A percentile compares a stretch with the other conserved stretches of the same genome.
Evolutionary conservation across 805 yeast species (phyloP).

Genomic region (Kodamaea kaohsiungensis): DNA sequence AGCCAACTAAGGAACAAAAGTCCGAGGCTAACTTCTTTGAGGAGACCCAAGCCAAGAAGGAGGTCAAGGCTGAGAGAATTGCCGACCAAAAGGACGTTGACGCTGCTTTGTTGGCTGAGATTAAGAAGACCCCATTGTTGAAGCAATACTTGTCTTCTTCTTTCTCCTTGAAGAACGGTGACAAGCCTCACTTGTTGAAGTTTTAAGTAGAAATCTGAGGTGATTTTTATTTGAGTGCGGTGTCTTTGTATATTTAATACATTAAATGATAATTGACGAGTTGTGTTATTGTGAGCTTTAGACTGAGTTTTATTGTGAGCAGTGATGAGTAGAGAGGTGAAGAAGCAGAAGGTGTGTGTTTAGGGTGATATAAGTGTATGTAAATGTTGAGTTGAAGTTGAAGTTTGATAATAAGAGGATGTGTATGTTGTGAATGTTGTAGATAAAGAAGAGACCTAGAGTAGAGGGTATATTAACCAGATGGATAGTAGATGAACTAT

Average conservation of each 20-base stretch:
- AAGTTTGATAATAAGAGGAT: no score
- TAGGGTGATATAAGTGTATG: no score
- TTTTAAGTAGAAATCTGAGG: conserved; percentile 54
- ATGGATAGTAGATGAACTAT: no score
- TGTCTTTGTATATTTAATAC: conserved; percentile 7
- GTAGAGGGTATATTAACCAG: no score
- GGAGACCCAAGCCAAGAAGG: conserved; percentile 75
- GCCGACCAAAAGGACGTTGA: conserved; percentile 97
- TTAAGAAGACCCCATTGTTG: conserved; percentile 96
- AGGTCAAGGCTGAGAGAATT: conserved; percentile 88
- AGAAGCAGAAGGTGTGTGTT: no score
- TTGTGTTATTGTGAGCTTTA: neutral
- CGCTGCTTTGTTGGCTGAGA: conserved; percentile 86
- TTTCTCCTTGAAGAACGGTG: conserved; percentile 97
- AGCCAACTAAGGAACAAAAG: conserved; percentile 76
- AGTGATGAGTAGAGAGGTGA: neutral
- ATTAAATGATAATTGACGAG: conserved; percentile 2
- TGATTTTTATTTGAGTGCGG: neutral
- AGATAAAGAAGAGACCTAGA: no score
- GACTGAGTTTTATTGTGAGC: neutral
- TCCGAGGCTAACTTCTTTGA: conserved; percentile 92
- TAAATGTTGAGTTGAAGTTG: no score
- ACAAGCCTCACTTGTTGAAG: conserved; percentile 96
- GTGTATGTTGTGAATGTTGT: no score
- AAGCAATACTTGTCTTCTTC: conserved; percentile 94